phyloP scores from a whole-genome alignment of 441 rosid genomes.

The Arabidopsis hybrid region DNA sequence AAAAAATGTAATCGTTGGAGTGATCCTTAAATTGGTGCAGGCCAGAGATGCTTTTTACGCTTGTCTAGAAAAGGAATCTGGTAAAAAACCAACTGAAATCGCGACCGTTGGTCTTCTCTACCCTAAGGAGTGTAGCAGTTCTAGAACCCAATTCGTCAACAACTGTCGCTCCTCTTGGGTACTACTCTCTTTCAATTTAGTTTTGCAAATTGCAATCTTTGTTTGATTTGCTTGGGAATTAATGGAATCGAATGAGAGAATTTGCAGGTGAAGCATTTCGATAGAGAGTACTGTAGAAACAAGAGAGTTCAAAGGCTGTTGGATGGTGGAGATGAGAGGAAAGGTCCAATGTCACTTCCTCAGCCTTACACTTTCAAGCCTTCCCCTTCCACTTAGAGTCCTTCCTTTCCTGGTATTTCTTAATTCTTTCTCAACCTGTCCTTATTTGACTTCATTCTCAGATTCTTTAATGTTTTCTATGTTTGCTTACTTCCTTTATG shows the following conservation, averaged over 20 bases:
- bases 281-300: constrained; percentile 61
- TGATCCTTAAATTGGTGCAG: constrained; percentile 39
- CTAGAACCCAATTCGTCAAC: constrained; percentile 59
- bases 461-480: neutral
- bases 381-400: constrained; percentile 37
- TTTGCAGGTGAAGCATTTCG: constrained; percentile 78
- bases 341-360: constrained; percentile 80
- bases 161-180: constrained; percentile 83
- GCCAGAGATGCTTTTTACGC: constrained; percentile 78
- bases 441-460: neutral
- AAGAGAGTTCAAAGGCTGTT: constrained; percentile 68
- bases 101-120: constrained; percentile 78
- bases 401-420: constrained; percentile 15
- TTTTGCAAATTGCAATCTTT: neutral
- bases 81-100: constrained; percentile 71
- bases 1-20: neutral
- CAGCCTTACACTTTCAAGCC: constrained; percentile 82
- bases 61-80: constrained; percentile 70
- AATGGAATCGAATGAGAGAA: constrained; percentile 3
- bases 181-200: constrained; percentile 7
- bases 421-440: neutral
- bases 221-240: neutral
- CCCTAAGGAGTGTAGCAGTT: constrained; percentile 67
- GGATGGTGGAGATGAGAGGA: constrained; percentile 69
- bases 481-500: neutral